Evolutionary conservation across 2,329 filamentous ascomycete species (phyloP).

Genomic region (Ophidiomyces ophidiicola): DNA sequence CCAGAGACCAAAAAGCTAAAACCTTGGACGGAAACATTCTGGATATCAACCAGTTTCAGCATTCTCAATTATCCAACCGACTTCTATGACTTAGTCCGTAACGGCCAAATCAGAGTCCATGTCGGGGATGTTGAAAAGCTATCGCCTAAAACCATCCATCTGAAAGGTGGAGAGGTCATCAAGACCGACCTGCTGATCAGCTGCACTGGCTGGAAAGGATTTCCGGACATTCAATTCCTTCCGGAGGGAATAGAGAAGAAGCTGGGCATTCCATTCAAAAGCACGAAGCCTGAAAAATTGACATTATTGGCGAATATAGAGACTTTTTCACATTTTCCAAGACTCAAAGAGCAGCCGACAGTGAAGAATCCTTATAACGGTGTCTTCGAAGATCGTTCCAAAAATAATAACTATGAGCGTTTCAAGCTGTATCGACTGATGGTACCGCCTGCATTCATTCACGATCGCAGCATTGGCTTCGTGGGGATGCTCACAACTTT

Average conservation of each 20-base stretch:
- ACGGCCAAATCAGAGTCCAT: slow-evolving; percentile 44
- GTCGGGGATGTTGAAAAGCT: slow-evolving; percentile 44
- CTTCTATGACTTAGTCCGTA: slow-evolving; percentile 45
- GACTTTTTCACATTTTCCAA: slow-evolving; percentile 38
- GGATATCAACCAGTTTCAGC: slow-evolving; percentile 45
- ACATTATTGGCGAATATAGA: slow-evolving; percentile 34
- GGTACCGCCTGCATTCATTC: slow-evolving; percentile 32
- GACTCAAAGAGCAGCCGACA: slow-evolving; percentile 33
- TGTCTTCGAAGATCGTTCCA: slow-evolving; percentile 11
- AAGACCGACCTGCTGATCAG: slow-evolving; percentile 42
- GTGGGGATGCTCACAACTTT: slow-evolving; percentile 34
- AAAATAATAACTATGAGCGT: slow-evolving; percentile 8
- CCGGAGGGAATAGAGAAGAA: slow-evolving; percentile 32
- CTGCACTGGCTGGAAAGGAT: slow-evolving; percentile 46
- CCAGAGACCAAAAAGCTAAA: slow-evolving; percentile 36
- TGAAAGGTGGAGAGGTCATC: slow-evolving; percentile 37
- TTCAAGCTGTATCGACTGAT: slow-evolving; percentile 40
- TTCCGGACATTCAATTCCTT: slow-evolving; percentile 39
- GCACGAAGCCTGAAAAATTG: slow-evolving; percentile 21
- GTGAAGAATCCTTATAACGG: slow-evolving; percentile 8
- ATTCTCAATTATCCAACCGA: slow-evolving; percentile 50
- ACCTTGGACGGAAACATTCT: slow-evolving; percentile 38
- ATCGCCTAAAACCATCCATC: slow-evolving; percentile 34
- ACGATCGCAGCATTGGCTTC: slow-evolving; percentile 38
- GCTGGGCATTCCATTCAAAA: slow-evolving; percentile 36